phyloP scores from a whole-genome alignment of 129 eudicot species.

The Gnaphalium uliginosum region DNA sequence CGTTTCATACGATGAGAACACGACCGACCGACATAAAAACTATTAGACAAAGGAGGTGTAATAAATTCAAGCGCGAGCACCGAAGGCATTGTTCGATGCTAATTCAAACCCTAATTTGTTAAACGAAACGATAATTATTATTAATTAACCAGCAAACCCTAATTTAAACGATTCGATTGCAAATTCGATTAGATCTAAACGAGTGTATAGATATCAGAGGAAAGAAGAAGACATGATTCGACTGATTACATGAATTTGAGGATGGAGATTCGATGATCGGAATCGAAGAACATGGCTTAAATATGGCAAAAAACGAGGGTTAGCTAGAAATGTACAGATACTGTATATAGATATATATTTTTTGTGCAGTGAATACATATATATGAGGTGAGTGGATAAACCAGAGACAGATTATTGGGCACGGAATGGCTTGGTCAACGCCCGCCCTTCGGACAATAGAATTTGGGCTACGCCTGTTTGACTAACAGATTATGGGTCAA shows the following conservation, averaged over 20 bases:
- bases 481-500: background rate
- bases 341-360: too few species aligned
- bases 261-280: constrained; percentile 39
- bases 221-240: constrained; percentile 9
- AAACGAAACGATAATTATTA: background rate
- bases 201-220: constrained; percentile 9
- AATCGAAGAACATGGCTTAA: constrained; percentile 36
- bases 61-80: constrained; percentile 57
- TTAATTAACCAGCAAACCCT: constrained; percentile 33
- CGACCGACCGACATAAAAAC: constrained; percentile 51
- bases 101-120: constrained; percentile 33
- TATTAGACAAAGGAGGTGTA: constrained; percentile 40
- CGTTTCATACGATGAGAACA: constrained; percentile 83
- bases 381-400: constrained; percentile 26
- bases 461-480: constrained; percentile 21
- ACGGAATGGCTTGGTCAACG: constrained; percentile 12
- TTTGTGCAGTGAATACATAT: constrained; percentile 13
- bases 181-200: constrained; percentile 19
- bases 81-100: constrained; percentile 96
- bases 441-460: background rate
- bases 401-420: background rate
- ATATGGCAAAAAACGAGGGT: constrained; percentile 23
- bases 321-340: background rate
- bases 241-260: constrained; percentile 27
- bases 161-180: constrained; percentile 20